Conservation (phyloP, 208 protist species). For the Phytomonas sp. region DNA sequence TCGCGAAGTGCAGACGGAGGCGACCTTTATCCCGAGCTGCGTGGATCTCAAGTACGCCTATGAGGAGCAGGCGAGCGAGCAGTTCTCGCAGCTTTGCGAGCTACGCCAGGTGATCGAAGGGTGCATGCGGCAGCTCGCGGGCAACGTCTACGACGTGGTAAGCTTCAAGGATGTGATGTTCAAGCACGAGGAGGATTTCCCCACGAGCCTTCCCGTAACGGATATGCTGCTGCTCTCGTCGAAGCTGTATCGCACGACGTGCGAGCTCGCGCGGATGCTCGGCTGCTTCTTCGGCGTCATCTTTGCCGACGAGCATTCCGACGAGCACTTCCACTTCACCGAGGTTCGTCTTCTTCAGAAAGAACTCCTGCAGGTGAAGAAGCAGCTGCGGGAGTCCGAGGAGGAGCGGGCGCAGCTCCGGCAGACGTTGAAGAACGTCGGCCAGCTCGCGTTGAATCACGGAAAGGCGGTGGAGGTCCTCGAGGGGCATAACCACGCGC, state of each 20-base stretch:
- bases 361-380: conserved; percentile 55
- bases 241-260: conserved; percentile 74
- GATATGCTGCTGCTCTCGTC: conserved; percentile 85
- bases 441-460: conserved; percentile 68
- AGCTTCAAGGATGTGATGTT: conserved; percentile 88
- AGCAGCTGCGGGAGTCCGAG: conserved; percentile 43
- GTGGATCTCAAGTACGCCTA: conserved; percentile 36
- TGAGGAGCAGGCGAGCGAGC: conserved; percentile 58
- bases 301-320: conserved; percentile 75
- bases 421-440: conserved; percentile 71
- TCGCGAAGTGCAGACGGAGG: conserved; percentile 75
- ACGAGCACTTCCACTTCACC: conserved; percentile 86
- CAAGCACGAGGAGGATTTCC: conserved; percentile 64
- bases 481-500: conserved; percentile 73
- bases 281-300: conserved; percentile 81
- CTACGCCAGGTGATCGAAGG: conserved; percentile 65
- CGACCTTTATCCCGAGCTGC: conserved; percentile 53
- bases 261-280: conserved; percentile 72
- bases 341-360: conserved; percentile 77
- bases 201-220: conserved; percentile 60
- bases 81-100: conserved; percentile 55
- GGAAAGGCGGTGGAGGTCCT: conserved; percentile 74
- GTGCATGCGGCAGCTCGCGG: conserved; percentile 61
- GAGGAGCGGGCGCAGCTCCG: conserved; percentile 55
- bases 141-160: conserved; percentile 79